Conservation (phyloP, 371 early-diverging fungal species). For the Rhizopus arrhizus region DNA sequence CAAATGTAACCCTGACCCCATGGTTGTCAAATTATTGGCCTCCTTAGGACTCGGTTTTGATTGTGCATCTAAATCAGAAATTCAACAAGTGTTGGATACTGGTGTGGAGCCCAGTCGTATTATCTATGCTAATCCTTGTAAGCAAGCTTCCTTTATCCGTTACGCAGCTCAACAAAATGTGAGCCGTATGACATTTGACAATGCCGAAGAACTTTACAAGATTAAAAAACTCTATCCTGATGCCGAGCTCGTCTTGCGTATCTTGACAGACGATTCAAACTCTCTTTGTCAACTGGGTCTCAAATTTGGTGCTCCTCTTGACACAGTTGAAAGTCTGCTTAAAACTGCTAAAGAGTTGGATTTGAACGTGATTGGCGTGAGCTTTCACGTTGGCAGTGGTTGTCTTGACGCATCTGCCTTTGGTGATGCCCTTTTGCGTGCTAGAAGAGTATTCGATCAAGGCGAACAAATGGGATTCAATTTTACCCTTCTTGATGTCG, state of each 20-base stretch:
- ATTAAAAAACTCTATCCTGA: constrained; percentile 79
- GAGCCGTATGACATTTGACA: constrained; percentile 96
- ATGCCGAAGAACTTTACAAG: constrained; percentile 94
- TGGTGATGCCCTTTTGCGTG: constrained; percentile 85
- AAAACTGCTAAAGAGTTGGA: constrained; percentile 78
- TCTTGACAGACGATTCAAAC: constrained; percentile 93
- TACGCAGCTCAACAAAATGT: constrained; percentile 81
- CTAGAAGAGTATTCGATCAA: constrained; percentile 86
- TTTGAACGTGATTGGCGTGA: constrained; percentile 86
- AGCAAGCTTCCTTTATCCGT: constrained; percentile 91
- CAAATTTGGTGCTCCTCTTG: constrained; percentile 94
- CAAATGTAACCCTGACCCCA: constrained; percentile 94
- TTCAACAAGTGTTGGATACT: constrained; percentile 77
- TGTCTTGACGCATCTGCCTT: constrained; percentile 92
- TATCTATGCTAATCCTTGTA: constrained; percentile 98
- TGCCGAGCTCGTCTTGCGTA: constrained; percentile 89
- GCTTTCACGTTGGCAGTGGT: constrained; percentile 95
- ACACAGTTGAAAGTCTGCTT: constrained; percentile 70
- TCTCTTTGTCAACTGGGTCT: constrained; percentile 90
- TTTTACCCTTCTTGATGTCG: constrained; percentile 87
- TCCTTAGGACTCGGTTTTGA: constrained; percentile 91
- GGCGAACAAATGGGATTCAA: constrained; percentile 76
- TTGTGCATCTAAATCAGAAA: constrained; percentile 89
- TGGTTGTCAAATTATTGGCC: constrained; percentile 83
- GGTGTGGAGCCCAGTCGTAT: constrained; percentile 82